Evolutionary conservation across 352 stramenopile species (phyloP), one percentile per base, ranked within the genome.

Genomic region (Pythium rishiriense): DNA sequence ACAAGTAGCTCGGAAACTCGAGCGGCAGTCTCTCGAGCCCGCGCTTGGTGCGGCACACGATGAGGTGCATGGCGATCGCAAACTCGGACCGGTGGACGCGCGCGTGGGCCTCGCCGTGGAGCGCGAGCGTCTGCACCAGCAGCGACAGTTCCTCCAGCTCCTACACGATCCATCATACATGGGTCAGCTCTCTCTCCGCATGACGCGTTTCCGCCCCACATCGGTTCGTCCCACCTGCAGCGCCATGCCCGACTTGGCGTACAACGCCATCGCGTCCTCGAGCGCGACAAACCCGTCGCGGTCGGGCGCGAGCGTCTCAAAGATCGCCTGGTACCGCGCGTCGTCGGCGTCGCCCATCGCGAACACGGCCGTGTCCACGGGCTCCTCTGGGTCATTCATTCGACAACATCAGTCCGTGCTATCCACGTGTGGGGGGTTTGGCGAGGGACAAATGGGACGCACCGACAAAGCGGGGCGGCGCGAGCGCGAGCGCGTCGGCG

Each of bases 11-110:
- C 2, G 73, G 73, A 28, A 80, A 72, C 14, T 64, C 35, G 10
- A 72, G 57, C 22, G 73, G 73, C 24, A 80, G 50, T 25, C 42
- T 50, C 6, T 26, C 17, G 14, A 80, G 62, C 5, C 67, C 73
- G 33, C 73, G 69, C 41, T 76, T 76, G 7, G 73, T 78, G n/a
- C 64, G 65, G 43, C 73, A 80, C 43, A 77, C 69, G 17, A 80
- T 77, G 21, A 80, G 62, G n/a, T 80, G 73, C 73, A 80, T 80
- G 15, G 60, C 58, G 21, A 77, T 60, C 7, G 62, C 59, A 42
- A 80, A 80, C 47, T 73, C 67, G 33, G 26, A n/a, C 12, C 60
- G 51, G 19, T 65, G 50, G 28, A 66, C 52, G 25, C 42, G 41
- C 22, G 22, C 19, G 39, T 26, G 25, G 6, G 41, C 41, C 53